phyloP scores from a whole-genome alignment of 2,329 filamentous ascomycete genomes.

The Alternaria novae-zelandiae region DNA sequence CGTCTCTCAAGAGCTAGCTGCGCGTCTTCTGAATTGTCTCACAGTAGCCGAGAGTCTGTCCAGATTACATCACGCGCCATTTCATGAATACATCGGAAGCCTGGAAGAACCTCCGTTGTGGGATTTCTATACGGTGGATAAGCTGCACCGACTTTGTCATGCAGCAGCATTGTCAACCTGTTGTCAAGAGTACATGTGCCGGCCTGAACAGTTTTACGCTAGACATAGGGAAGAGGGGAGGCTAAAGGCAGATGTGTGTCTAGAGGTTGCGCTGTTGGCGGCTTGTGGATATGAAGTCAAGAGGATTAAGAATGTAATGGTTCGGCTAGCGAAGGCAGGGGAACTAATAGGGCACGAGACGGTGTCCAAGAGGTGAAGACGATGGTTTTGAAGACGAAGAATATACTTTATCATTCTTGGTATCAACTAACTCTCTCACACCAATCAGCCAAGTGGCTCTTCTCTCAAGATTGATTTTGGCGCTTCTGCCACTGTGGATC shows the following conservation, averaged over 20 bases:
- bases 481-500: not conserved
- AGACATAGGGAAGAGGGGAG: not conserved
- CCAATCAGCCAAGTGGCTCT: not conserved
- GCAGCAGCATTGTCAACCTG: not conserved
- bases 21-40: not conserved
- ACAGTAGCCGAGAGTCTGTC: not conserved
- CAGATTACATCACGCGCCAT: not conserved
- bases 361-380: not conserved
- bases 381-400: not conserved
- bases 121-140: not conserved
- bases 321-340: not conserved
- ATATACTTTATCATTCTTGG: conserved; percentile 11
- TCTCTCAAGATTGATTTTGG: not conserved
- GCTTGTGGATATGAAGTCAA: not conserved
- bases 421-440: conserved; percentile 1
- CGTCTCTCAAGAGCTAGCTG: not conserved
- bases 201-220: not conserved
- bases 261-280: not conserved
- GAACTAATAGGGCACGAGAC: not conserved
- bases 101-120: not conserved
- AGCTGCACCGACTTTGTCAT: not conserved
- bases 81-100: not conserved
- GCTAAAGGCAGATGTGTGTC: not conserved
- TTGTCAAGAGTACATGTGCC: not conserved
- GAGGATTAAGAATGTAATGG: not conserved